Evolutionary conservation across 305 asterid species (phyloP).

Genomic region (Fraxinus velutina): DNA sequence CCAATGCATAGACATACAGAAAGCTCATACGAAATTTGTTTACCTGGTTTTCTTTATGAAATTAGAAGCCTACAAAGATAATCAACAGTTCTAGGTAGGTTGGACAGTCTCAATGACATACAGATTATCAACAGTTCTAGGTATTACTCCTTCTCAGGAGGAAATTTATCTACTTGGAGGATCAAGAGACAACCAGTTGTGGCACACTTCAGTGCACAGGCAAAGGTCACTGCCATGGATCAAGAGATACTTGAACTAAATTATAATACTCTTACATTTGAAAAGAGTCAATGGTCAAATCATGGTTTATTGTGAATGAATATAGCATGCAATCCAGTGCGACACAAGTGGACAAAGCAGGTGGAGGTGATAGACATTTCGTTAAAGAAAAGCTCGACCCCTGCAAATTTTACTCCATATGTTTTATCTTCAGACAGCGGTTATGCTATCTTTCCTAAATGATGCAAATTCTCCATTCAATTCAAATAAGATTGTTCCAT

Average conservation of each 20-base stretch:
- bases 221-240: background rate
- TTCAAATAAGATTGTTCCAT: background rate
- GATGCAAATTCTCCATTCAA: background rate
- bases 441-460: background rate
- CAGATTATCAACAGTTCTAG: background rate
- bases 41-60: background rate
- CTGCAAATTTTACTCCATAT: background rate
- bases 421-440: background rate
- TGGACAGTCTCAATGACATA: background rate
- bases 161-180: background rate
- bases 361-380: background rate
- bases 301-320: background rate
- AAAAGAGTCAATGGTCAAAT: background rate
- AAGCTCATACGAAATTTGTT: background rate
- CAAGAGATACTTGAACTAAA: background rate
- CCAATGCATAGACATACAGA: background rate
- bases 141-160: background rate
- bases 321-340: background rate
- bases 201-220: background rate
- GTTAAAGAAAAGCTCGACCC: background rate
- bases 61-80: background rate
- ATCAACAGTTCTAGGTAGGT: background rate
- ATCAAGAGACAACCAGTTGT: background rate
- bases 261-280: background rate
- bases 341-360: background rate